Conservation (phyloP, 2,329 filamentous ascomycete species). For the Fusarium nygamai region DNA sequence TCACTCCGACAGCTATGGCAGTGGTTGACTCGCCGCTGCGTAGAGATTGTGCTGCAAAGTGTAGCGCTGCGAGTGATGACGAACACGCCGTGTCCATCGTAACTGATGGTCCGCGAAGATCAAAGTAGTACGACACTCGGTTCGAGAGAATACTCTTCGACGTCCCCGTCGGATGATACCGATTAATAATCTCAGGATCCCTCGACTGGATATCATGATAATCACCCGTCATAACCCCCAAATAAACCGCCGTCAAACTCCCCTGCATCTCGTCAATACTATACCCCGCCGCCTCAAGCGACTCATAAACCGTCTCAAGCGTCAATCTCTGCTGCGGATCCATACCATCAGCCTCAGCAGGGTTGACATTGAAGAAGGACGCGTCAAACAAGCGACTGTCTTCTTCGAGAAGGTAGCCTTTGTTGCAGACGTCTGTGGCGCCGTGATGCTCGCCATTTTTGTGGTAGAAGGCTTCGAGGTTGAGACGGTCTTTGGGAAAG, state of each 20-base stretch:
- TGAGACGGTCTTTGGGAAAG: constrained; percentile 35
- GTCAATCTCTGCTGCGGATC: constrained; percentile 56
- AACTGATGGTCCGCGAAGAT: background rate
- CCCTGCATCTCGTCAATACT: constrained; percentile 41
- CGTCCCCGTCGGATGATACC: constrained; percentile 38
- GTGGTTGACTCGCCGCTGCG: background rate
- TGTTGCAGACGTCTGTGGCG: constrained; percentile 46
- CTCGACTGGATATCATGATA: constrained; percentile 15
- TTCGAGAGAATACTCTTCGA: constrained; percentile 1
- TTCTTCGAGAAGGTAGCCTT: constrained; percentile 44
- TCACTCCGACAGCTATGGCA: background rate
- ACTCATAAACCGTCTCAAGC: constrained; percentile 54
- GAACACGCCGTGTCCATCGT: background rate
- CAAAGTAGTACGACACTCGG: background rate
- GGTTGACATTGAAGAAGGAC: constrained; percentile 52
- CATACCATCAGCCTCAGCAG: constrained; percentile 50
- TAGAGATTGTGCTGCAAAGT: background rate
- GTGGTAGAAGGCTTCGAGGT: constrained; percentile 33
- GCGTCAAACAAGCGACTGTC: constrained; percentile 49
- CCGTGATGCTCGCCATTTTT: constrained; percentile 38
- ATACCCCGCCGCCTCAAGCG: constrained; percentile 51
- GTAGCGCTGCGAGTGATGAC: background rate
- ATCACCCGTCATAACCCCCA: constrained; percentile 26
- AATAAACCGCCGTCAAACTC: constrained; percentile 18
- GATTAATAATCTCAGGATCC: constrained; percentile 33